Conservation (phyloP, 306 rosid species). For the Trifolium pratense region DNA sequence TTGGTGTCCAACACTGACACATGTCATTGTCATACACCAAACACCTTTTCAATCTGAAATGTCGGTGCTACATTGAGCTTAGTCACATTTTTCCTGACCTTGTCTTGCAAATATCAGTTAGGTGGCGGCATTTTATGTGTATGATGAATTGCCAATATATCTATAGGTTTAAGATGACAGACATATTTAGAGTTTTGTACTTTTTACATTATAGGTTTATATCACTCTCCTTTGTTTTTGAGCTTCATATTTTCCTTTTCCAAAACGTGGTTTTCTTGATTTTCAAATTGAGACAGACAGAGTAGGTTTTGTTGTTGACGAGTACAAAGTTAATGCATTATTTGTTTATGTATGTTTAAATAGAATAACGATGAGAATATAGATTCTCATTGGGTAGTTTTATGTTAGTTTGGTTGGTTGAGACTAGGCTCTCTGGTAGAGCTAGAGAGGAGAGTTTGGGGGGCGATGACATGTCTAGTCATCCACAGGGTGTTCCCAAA, state of each 20-base stretch:
- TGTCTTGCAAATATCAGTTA: conserved; percentile 14
- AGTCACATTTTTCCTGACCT: conserved; percentile 11
- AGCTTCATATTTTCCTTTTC: conserved; percentile 21
- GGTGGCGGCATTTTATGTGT: conserved; percentile 11
- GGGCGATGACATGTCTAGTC: too few relatives aligned
- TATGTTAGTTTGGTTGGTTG: too few relatives aligned
- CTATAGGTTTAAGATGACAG: conserved; percentile 3
- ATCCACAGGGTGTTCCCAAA: too few relatives aligned
- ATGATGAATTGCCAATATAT: conserved; percentile 7
- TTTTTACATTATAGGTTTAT: not conserved
- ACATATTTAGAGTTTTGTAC: not conserved
- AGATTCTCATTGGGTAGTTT: too few relatives aligned
- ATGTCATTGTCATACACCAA: too few relatives aligned
- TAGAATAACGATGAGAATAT: too few relatives aligned
- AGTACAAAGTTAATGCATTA: too few relatives aligned
- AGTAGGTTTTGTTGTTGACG: not conserved
- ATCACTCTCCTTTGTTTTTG: not conserved
- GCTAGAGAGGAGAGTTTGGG: too few relatives aligned
- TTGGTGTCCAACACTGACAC: not conserved
- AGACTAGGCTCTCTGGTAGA: too few relatives aligned
- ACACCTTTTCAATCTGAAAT: not conserved
- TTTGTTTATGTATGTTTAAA: too few relatives aligned
- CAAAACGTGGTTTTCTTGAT: not conserved
- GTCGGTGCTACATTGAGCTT: not conserved
- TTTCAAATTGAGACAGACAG: not conserved